Evolutionary conservation across 306 rosid genomes (phyloP), one percentile per base, ranked within the genome.

Genomic region (Castanospermum australe): DNA sequence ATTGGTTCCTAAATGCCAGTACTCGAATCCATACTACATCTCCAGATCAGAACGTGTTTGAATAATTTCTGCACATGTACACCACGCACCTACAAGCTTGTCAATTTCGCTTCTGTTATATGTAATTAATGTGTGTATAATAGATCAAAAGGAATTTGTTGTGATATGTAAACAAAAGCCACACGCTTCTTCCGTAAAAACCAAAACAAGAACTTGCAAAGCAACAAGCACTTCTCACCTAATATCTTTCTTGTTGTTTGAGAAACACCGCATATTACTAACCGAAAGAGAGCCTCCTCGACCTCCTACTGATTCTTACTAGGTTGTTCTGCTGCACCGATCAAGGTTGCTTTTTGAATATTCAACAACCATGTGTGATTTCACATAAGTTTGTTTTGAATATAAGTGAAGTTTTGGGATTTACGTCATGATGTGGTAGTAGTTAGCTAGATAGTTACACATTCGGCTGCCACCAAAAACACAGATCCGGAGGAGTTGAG

Each of bases 151-250:
- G 45, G 74, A 65, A 54, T 70, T 51, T 55, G 71, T 50, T 78
- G 45, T 55, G 76, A 32, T 65, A 77, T 79, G 84, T 55, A 39
- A 73, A 72, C 75, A 80, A 51, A 50, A 25, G 61, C 24, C 33
- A 21, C 70, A 64, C 75, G 84, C 32, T 64, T 73, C 70, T 89
- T 89, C 83, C 93, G 48, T 85, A 73, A 66, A 81, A 86, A 71
- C 62, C 83, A 72, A 87, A 83, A 76, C 85, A 86, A 83, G 67
- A 76, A 73, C 57, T 67, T 83, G 51, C 80, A 80, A 90, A 91
- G 96, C 91, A 89, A 93, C 89, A 88, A 65, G 66, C 76, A 86
- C 92, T 65, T 75, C 48, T 82, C 84, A 91, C 96, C 96, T 88
- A 93, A 79, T 78, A 33, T 75, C 13, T 89, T 84, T 81, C 89